Evolutionary conservation across 306 rosid species (phyloP).

Genomic region (Lagenaria siceraria): DNA sequence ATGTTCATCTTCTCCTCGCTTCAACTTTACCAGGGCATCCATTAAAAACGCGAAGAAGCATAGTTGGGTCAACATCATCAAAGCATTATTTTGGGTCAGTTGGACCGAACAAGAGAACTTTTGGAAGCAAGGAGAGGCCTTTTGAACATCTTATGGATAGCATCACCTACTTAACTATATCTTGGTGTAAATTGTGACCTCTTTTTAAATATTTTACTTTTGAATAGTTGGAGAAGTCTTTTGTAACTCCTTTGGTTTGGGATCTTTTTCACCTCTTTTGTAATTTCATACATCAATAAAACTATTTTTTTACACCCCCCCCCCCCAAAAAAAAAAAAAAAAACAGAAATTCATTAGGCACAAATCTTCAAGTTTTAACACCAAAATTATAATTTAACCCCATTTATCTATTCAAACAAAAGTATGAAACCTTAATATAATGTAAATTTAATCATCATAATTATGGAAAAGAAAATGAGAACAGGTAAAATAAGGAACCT

Average conservation of each 20-base stretch:
- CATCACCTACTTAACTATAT: not conserved
- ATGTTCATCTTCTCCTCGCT: not conserved
- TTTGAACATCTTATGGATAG: not conserved
- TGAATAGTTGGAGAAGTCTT: not conserved
- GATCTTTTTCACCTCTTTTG: too few species aligned
- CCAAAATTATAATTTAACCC: too few species aligned
- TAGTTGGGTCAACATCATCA: not conserved
- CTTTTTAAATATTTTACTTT: not conserved
- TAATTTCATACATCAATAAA: too few species aligned
- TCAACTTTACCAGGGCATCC: not conserved
- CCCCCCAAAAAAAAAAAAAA: too few species aligned
- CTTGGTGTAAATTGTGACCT: not conserved
- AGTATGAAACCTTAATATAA: not conserved
- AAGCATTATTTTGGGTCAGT: not conserved
- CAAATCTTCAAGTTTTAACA: too few species aligned
- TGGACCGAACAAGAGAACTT: not conserved
- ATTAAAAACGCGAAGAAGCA: not conserved
- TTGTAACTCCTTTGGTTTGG: too few species aligned
- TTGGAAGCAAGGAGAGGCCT: not conserved
- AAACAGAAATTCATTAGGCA: too few species aligned
- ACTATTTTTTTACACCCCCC: too few species aligned
- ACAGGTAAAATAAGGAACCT: not conserved
- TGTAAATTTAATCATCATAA: not conserved
- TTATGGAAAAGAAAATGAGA: not conserved
- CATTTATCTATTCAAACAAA: too few species aligned